Conservation (phyloP, 208 protist genomes). For the Leishmania guyanensis region DNA sequence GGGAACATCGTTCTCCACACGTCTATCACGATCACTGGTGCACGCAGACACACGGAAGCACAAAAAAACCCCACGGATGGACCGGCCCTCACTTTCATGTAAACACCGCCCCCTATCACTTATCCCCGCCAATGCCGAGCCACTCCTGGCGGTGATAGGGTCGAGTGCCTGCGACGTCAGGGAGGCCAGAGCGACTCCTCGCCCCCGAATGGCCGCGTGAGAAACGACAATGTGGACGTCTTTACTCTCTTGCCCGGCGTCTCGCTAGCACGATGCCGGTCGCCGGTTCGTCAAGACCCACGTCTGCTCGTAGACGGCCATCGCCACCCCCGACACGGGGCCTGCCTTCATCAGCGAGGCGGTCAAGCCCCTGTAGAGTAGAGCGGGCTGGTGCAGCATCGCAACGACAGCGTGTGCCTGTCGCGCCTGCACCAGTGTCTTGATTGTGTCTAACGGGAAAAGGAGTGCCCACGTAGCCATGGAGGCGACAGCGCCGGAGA, state of each 20-base stretch:
- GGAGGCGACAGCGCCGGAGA: constrained; percentile 58
- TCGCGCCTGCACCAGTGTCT: constrained; percentile 83
- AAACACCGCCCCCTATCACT: not conserved
- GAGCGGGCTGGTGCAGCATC: constrained; percentile 25
- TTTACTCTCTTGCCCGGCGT: not conserved
- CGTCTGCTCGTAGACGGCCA: constrained; percentile 75
- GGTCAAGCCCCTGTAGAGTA: constrained; percentile 69
- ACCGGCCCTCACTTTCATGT: not conserved
- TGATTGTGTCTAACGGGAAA: constrained; percentile 86
- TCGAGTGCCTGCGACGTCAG: not conserved
- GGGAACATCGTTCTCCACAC: not conserved
- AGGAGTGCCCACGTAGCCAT: constrained; percentile 80
- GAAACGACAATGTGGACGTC: not conserved
- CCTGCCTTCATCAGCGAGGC: constrained; percentile 78
- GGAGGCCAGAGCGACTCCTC: not conserved
- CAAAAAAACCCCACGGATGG: not conserved
- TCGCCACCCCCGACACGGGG: constrained; percentile 71
- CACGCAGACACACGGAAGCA: not conserved
- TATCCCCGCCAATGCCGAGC: not conserved
- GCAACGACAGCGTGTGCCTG: constrained; percentile 28
- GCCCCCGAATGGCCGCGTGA: not conserved
- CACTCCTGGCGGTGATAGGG: not conserved
- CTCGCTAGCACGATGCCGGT: not conserved
- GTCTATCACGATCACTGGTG: not conserved
- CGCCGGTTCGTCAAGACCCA: constrained; percentile 18